Evolutionary conservation across 2,329 filamentous ascomycete genomes (phyloP), one percentile per base, ranked within the genome.

Genomic region (Xylariaceae sp.): DNA sequence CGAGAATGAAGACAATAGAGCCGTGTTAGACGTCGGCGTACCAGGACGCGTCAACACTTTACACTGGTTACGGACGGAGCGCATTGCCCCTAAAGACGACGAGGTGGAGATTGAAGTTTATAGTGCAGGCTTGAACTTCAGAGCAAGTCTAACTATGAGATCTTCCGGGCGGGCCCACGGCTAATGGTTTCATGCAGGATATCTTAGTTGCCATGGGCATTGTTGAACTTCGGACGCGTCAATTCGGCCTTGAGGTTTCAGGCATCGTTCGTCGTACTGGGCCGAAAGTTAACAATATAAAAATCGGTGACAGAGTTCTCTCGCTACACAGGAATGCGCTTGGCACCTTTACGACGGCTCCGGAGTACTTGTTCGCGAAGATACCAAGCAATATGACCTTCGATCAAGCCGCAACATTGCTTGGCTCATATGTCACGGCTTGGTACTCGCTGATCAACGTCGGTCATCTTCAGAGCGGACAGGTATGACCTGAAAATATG

Each of bases 341-440:
- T 70, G 73, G 52, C 26, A 73, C 67, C 10, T 69, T 53, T 53
- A 69, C 63, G 43, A 63, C 60, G 47, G 58, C 7, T 60, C 68
- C 7, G 50, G 54, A 2, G 73, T 75, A 20, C 72, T 75, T 54
- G 16, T 63, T 57, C 19, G 29, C 23, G 1, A 52, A 47, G 29
- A 56, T 67, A 2, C 65, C 65, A 1, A 60, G 60, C 40, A 23
- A 40, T 6, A 9, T 67, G 1, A 61, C 50, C 20, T 67, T 67
- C 42, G 56, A 57, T 2, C 63, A 65, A 21, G 65, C 54, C 3
- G 61, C 63, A 0, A 57, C 59, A 0, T 63, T 68, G 56, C 51
- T 55, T 1, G 52, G 53, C 9, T 48, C 56, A 1, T 67, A 59
- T 44, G 50, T 50, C 7, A 61, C 53, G 7, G 49, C 53, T 6